Conservation (phyloP, 2,329 filamentous ascomycete genomes). For the Rhynchosporium graminicola region DNA sequence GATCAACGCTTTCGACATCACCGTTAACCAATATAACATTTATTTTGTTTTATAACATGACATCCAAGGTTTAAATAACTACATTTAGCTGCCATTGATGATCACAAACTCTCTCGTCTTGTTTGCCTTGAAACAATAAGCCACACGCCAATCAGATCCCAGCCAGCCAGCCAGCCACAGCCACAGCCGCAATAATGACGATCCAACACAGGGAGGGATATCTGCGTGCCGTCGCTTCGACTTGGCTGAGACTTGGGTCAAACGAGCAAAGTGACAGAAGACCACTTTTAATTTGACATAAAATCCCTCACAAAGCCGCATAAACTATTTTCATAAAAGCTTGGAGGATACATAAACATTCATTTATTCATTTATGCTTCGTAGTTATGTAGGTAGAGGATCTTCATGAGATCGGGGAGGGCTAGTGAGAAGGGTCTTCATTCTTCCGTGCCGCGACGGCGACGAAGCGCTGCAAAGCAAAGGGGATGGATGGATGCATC, state of each 20-base stretch:
- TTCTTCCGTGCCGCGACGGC: too few relatives aligned
- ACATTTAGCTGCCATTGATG: too few relatives aligned
- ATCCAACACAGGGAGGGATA: not conserved
- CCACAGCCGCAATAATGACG: conserved; percentile 1
- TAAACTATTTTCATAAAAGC: not conserved
- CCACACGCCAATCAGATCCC: too few relatives aligned
- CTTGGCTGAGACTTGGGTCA: not conserved
- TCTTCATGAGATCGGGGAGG: not conserved
- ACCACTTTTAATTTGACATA: not conserved
- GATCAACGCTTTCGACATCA: too few relatives aligned
- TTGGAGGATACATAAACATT: too few relatives aligned
- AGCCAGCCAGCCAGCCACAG: not conserved
- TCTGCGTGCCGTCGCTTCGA: not conserved
- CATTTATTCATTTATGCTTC: not conserved
- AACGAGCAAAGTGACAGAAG: not conserved
- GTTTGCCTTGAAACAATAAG: too few relatives aligned
- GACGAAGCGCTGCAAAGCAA: too few relatives aligned
- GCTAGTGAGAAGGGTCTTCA: not conserved
- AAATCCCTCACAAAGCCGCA: not conserved
- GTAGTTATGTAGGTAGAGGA: not conserved
- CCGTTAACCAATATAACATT: too few relatives aligned
- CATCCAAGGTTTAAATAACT: too few relatives aligned
- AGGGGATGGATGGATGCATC: too few relatives aligned
- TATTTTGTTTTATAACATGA: too few relatives aligned
- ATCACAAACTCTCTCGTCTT: too few relatives aligned